phyloP scores from a whole-genome alignment of 768 basidiomycete genomes.

The Rhizopogon sp. region DNA sequence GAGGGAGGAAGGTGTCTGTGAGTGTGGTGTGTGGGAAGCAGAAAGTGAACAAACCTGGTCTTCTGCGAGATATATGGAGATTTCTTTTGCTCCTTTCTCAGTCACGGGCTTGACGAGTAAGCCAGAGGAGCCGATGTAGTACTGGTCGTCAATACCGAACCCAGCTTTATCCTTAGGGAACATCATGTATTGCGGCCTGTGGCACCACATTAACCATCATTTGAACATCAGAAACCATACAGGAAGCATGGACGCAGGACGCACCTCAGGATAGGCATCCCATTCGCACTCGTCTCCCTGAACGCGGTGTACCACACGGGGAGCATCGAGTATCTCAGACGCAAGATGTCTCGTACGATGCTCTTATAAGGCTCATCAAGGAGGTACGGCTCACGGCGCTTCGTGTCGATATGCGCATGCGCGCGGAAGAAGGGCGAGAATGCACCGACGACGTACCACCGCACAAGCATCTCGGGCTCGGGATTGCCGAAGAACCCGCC shows the following conservation, averaged over 20 bases:
- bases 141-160: conserved; percentile 91
- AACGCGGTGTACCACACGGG: conserved; percentile 99
- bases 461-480: conserved; percentile 86
- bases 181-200: conserved; percentile 90
- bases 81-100: conserved; percentile 59
- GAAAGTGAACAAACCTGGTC: conserved; percentile 50
- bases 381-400: conserved; percentile 93
- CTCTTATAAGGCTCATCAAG: conserved; percentile 86
- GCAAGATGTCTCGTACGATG: conserved; percentile 72
- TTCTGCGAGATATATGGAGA: conserved; percentile 81
- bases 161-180: conserved; percentile 88
- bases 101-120: conserved; percentile 91
- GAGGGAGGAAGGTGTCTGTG: not conserved
- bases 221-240: not conserved
- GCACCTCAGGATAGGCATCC: conserved; percentile 79
- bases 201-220: not conserved
- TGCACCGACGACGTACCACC: conserved; percentile 96
- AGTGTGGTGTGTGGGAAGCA: not conserved
- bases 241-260: conserved; percentile 9
- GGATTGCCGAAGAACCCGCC: conserved; percentile 99
- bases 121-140: conserved; percentile 84
- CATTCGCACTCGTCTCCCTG: conserved; percentile 77
- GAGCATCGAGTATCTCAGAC: conserved; percentile 80
- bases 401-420: conserved; percentile 97
- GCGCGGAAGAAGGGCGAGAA: conserved; percentile 99